These are phyloP conservation scores for Blastocystis sp. DNA, from an alignment of 352 stramenopile species.

Conservation along the genomic window DNA sequence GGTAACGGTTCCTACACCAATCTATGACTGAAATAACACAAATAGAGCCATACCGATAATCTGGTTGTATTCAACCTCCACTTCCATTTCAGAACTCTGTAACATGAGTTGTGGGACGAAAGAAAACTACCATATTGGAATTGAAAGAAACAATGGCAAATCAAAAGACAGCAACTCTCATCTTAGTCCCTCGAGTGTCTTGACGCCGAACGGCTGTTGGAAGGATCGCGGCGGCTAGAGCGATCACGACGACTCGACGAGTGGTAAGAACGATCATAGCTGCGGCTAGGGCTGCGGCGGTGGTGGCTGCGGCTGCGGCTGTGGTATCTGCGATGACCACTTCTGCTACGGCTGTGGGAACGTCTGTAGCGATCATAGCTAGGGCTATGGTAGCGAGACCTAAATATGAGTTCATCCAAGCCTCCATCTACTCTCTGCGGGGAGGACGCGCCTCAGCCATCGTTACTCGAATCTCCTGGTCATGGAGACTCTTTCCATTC, in stretches of 20 bases:
- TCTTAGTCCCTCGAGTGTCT: too few species aligned
- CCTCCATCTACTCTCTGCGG: constrained; percentile 7
- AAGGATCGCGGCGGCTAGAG: neutral
- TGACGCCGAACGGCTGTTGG: neutral
- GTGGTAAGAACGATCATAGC: constrained; percentile 12
- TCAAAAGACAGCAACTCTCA: too few species aligned
- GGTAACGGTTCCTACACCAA: constrained; percentile 17
- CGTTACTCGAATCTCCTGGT: neutral
- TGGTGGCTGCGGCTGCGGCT: constrained; percentile 2
- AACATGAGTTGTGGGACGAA: neutral
- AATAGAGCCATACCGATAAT: constrained; percentile 18
- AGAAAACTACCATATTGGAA: neutral
- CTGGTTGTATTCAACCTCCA: neutral
- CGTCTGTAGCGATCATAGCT: constrained; percentile 26
- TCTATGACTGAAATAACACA: neutral
- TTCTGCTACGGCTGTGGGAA: neutral
- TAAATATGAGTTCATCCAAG: neutral
- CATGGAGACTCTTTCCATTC: neutral
- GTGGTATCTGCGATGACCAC: neutral
- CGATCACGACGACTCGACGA: constrained; percentile 31
- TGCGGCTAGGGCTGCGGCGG: neutral
- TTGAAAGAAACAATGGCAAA: too few species aligned
- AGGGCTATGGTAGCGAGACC: neutral
- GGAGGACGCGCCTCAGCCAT: constrained; percentile 50
- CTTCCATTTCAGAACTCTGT: neutral